Conservation (phyloP, 2,329 filamentous ascomycete genomes). For the Venturia asperata region DNA sequence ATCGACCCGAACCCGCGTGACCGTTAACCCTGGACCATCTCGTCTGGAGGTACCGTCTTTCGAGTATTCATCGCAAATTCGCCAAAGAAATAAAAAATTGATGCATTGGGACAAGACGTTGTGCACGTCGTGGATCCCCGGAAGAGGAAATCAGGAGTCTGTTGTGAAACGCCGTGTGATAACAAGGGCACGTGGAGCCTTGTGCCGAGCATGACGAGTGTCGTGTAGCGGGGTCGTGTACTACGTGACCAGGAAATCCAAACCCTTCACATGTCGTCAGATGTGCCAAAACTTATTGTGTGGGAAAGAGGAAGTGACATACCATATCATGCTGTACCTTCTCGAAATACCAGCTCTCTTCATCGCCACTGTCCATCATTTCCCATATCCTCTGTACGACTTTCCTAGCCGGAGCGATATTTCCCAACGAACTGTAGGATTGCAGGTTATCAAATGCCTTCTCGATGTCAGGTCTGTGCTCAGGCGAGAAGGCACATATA, state of each 20-base stretch:
- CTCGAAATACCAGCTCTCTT: constrained; percentile 58
- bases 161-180: not conserved
- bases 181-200: not conserved
- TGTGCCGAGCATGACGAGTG: not conserved
- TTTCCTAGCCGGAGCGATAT: constrained; percentile 49
- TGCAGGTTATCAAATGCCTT: constrained; percentile 49
- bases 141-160: not conserved
- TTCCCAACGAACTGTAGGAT: constrained; percentile 50
- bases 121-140: not conserved
- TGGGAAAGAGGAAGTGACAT: not conserved
- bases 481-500: constrained; percentile 50
- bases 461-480: constrained; percentile 50
- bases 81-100: not conserved
- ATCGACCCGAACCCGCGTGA: not conserved
- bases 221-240: not conserved
- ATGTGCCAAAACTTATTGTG: not conserved
- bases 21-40: not conserved
- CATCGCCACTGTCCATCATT: constrained; percentile 51
- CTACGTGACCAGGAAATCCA: constrained; percentile 13
- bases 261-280: not conserved
- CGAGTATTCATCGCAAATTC: constrained; percentile 2
- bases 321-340: constrained; percentile 33
- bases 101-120: not conserved
- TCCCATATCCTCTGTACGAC: constrained; percentile 53
- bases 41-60: not conserved